Evolutionary conservation across 768 basidiomycete genomes (phyloP).

Genomic region (Amanita rimosa): DNA sequence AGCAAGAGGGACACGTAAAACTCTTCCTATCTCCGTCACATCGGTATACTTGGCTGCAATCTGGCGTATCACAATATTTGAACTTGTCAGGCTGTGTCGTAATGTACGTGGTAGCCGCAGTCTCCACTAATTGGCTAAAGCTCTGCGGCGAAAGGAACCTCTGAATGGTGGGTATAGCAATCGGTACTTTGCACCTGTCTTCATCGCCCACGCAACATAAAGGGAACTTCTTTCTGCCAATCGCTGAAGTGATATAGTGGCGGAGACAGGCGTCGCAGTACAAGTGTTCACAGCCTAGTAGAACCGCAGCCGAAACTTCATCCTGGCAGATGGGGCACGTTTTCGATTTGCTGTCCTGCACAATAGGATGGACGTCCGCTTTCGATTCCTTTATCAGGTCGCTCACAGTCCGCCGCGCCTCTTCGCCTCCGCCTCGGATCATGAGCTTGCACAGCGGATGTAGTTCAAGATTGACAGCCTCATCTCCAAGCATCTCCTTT

Average conservation of each 20-base stretch:
- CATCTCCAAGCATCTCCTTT: constrained; percentile 42
- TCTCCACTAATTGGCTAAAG: constrained; percentile 28
- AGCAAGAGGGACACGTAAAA: constrained; percentile 43
- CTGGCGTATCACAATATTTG: constrained; percentile 42
- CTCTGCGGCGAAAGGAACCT: constrained; percentile 27
- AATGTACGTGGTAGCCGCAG: constrained; percentile 33
- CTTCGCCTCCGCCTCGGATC: constrained; percentile 46
- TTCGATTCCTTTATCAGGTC: constrained; percentile 30
- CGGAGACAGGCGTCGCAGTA: constrained; percentile 1
- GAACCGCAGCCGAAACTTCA: neutral
- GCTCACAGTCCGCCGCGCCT: constrained; percentile 28
- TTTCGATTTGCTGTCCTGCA: neutral
- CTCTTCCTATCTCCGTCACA: constrained; percentile 8
- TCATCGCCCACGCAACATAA: neutral
- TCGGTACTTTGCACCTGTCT: constrained; percentile 8
- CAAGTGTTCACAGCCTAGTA: neutral
- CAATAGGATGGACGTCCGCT: neutral
- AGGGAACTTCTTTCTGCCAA: constrained; percentile 2
- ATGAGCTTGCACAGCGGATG: constrained; percentile 27
- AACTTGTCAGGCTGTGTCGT: constrained; percentile 33
- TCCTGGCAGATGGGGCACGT: constrained; percentile 2
- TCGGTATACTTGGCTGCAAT: constrained; percentile 39
- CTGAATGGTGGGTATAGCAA: constrained; percentile 29
- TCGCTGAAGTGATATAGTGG: constrained; percentile 1
- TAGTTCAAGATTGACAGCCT: constrained; percentile 36